Base-by-base conservation (phyloP, 2,329 filamentous ascomycete species). In the Calycina marina region DNA sequence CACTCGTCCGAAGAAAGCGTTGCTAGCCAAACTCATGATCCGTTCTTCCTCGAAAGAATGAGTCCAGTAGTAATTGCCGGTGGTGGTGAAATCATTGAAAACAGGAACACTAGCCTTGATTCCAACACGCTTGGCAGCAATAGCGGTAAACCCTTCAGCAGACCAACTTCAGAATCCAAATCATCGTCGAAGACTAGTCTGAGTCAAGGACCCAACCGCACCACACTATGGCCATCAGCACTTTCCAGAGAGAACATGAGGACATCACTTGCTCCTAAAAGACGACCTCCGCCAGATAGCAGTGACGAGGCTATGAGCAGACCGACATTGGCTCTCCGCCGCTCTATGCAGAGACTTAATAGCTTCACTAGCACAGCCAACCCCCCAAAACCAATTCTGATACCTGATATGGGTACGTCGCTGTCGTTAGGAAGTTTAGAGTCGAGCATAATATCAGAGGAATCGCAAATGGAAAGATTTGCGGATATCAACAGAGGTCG, bases 1-100 rank as follows among this genome's bases (percentile, higher is more conserved):
- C 55, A 55, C 13, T 55, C 59, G 31, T 69, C 68, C 0, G 65
- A 67, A 36, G 67, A 73, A 28, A 69, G 62, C 31, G 49, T 65
- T 24, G 46, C 53, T 9, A 65, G 56, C 38, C 57, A 53, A 16
- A 53, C 58, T 2, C 52, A 56, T 4, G 72, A 77, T 39, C 57
- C 66, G 0, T 79, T 77, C 41, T 52, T 78, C 9, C 55, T 65
- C 15, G 67, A 76, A 33, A 62, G 73, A 9, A 68, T 77, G 55
- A 73, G 70, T 32, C 74, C 73, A 2, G 72, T 78, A 9, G 62
- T 78, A 25, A 78, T 79, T 44, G 63, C 71, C 8, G 74, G 55
- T 17, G 54, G 73, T 5, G 74, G 73, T 16, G 69, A 67, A 38
- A 53, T 77, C 5, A 52, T 75, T 24, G 67, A 75, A 45, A 77